Percentiles rank a stretch among this genome's conserved stretches.
Evolutionary conservation across 2,329 filamentous ascomycete species (phyloP).

Genomic region (Coccinonectria pachysandricola): DNA sequence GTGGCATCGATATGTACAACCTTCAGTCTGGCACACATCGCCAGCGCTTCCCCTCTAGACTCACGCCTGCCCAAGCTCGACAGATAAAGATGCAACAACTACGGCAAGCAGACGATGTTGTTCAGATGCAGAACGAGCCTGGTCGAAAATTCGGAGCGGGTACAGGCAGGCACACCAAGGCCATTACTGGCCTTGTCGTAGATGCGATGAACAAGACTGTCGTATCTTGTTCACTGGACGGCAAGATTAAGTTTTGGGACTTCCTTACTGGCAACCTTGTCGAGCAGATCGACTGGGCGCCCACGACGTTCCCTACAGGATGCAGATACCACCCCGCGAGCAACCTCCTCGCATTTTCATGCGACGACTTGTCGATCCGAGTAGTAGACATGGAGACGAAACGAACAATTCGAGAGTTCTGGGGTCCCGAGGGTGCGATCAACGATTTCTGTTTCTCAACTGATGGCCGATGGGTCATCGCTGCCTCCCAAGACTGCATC

Average conservation of each 20-base stretch:
- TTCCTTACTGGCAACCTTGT: conserved; percentile 73
- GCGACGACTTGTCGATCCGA: conserved; percentile 78
- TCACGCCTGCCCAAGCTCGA: conserved; percentile 69
- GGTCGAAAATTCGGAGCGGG: conserved; percentile 35
- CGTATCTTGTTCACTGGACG: conserved; percentile 80
- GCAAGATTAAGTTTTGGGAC: conserved; percentile 96
- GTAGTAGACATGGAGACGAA: conserved; percentile 85
- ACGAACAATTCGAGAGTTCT: conserved; percentile 85
- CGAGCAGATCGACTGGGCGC: conserved; percentile 73
- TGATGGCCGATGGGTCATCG: conserved; percentile 88
- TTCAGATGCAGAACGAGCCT: conserved; percentile 39
- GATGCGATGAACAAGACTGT: conserved; percentile 82
- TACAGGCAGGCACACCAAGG: conserved; percentile 65
- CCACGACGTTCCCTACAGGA: conserved; percentile 61
- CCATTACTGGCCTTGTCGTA: conserved; percentile 77
- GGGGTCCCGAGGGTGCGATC: conserved; percentile 64
- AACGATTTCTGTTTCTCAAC: conserved; percentile 84
- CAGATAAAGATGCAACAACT: conserved; percentile 59
- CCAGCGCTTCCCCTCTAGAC: conserved; percentile 71
- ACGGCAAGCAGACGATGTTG: conserved; percentile 47
- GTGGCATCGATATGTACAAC: conserved; percentile 91
- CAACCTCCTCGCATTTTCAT: conserved; percentile 79
- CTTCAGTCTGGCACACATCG: conserved; percentile 85
- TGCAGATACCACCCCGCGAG: conserved; percentile 74
- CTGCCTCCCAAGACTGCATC: conserved; percentile 69